Base-by-base conservation (phyloP, 108 stramenopile species). In the Hondaea fermentalgiana region DNA sequence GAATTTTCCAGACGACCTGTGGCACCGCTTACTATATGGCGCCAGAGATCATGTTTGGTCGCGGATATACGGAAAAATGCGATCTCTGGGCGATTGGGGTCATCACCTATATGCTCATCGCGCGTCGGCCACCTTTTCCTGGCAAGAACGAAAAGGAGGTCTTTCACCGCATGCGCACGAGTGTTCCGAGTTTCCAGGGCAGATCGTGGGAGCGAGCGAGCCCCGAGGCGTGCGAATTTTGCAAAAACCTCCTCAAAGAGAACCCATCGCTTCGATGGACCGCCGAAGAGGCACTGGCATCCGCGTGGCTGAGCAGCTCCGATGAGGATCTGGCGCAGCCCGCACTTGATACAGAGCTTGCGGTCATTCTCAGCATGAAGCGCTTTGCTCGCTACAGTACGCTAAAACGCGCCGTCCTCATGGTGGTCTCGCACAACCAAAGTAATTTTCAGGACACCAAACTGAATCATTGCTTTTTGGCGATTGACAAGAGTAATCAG, bases 61-160 rank as follows among this genome's bases (percentile, higher is more conserved):
- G 91, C 42, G 92, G 92, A 42, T 94, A 94, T 60, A 60, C 72
- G 58, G 90, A 92, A 72, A 92, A 92, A 1, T 88, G 89, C 10
- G 93, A 94, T 91, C 72, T 93, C 44, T 94, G 93, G 93, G 89
- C 91, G 2, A 71, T 94, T 47, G 93, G 93, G 16, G 93, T 93
- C 53, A 91, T 94, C 87, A 64, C 93, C 60, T 94, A 91, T 58
- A 90, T 94, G 16, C 69, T 94, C 44, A 53, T 94, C 29, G 58
- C 92, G 29, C 92, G 93, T 21, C 45, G 88, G 44, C 91, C 92
- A n/a, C 93, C 93, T 5, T 94, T 94, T n/a, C 92, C 93, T 23
- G 93, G 92, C 55, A 72, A 57, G n/a, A 59, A 88, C 72, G 89
- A 91, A 64, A 60, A 91, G 44, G 51, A 87, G 71, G 89, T 91